Base-by-base conservation (phyloP, 495 filamentous ascomycete species). In the Aspergillus indologenus region DNA sequence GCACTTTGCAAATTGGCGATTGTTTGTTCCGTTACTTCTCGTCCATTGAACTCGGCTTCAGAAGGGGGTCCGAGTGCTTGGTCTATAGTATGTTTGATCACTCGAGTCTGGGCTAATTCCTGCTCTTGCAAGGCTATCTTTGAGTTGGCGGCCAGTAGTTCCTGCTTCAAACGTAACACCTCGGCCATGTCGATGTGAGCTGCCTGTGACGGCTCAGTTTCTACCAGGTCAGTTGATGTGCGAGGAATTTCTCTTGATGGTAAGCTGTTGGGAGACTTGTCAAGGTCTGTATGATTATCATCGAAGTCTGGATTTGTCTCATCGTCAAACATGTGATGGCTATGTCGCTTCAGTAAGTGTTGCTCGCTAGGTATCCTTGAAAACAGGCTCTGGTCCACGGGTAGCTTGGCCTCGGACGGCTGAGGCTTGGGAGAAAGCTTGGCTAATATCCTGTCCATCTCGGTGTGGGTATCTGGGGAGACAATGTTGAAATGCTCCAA, bases 81-180 rank as follows among this genome's bases (percentile, higher is more conserved):
- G 56, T 91, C 87, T 48, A 91, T 61, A 15, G 87, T 91, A 65
- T 90, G 87, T 68, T 87, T 89, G 48, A 85, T 85, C 65, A 85
- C 84, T 45, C 90, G 90, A 11, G 80, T 88, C 58, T 93, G 88
- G 23, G 87, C 81, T 55, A 97, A 81, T 71, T 97, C 91, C 57
- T 92, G 84, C 60, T 91, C 90, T 71, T 96, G 88, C 18, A 85
- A 80, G 56, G 85, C 87, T 69, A 98, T 92, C 61, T 86, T 88
- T 64, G 82, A 85, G 61, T 90, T 88, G 21, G 92, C 91, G 61
- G 82, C 85, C 56, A 88, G 84, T 15, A 98, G 81, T 71, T 98
- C 88, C 54, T 82, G 76, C 60, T 84, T 83, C 48, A 95, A 79
- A 44, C 82, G 82, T 59, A 75, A 63, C 48, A 87, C 65, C 58